Percentiles rank a stretch among this genome's conserved stretches.
phyloP scores from a whole-genome alignment of 345 rosid species.

The Corchorus capsularis region DNA sequence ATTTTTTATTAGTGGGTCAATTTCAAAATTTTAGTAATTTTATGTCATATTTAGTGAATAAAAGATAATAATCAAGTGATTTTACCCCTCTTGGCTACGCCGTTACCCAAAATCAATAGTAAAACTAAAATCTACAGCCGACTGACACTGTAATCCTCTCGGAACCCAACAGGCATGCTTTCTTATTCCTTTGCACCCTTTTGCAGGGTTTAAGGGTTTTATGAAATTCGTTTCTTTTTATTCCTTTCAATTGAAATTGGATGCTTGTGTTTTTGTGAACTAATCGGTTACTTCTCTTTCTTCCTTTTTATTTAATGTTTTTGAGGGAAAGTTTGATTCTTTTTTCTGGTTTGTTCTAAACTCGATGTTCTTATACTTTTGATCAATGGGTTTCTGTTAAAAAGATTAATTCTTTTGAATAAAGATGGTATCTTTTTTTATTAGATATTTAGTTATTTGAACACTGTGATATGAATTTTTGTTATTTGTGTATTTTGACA shows the following conservation, averaged over 20 bases:
- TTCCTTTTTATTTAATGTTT: background rate
- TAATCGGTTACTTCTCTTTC: background rate
- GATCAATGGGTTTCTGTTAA: background rate
- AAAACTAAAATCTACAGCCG: too few species aligned
- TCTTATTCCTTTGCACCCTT: background rate
- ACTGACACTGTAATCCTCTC: background rate
- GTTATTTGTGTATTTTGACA: constrained; percentile 1
- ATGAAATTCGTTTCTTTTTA: background rate
- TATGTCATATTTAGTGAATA: too few species aligned
- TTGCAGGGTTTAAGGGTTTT: background rate
- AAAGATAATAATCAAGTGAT: too few species aligned
- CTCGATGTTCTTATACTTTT: background rate
- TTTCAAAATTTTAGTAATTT: too few species aligned
- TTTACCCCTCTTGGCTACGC: too few species aligned
- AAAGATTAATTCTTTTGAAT: background rate
- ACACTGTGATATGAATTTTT: background rate
- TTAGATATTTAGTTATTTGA: background rate
- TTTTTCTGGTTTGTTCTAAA: background rate
- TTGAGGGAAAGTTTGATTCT: background rate
- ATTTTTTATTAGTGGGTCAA: too few species aligned
- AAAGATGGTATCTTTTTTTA: background rate
- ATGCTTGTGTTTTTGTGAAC: background rate
- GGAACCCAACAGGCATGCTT: background rate
- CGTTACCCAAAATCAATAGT: too few species aligned
- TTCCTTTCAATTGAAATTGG: background rate